Percentiles rank a stretch among this genome's conserved stretches.
Evolutionary conservation across 2,329 filamentous ascomycete genomes (phyloP).

Genomic region (Cyphellophora attinorum): DNA sequence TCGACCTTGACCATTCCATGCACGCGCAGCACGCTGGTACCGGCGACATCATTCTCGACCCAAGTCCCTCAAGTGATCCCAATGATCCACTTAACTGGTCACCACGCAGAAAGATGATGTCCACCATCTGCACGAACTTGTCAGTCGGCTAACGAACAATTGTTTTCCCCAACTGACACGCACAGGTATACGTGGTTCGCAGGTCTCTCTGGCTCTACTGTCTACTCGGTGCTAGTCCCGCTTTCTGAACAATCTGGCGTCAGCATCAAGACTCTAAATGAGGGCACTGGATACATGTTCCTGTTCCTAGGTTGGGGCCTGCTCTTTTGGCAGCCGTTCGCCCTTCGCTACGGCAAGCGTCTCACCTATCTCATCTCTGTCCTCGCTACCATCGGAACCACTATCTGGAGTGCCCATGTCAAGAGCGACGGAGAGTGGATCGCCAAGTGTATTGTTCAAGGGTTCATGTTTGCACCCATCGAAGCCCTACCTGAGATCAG

Average conservation of each 20-base stretch:
- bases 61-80: slow-evolving; percentile 27
- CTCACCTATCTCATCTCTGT: slow-evolving; percentile 19
- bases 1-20: slow-evolving; percentile 23
- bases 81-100: slow-evolving; percentile 32
- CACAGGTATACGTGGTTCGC: slow-evolving; percentile 25
- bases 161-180: slow-evolving; percentile 3
- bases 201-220: slow-evolving; percentile 23
- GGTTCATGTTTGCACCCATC: slow-evolving; percentile 39
- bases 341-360: slow-evolving; percentile 32
- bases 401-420: slow-evolving; percentile 26
- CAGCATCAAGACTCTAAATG: slow-evolving; percentile 34
- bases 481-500: slow-evolving; percentile 40
- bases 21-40: slow-evolving; percentile 18
- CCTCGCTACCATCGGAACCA: slow-evolving; percentile 23
- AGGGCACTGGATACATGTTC: slow-evolving; percentile 38
- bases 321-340: slow-evolving; percentile 37
- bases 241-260: slow-evolving; percentile 34
- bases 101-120: slow-evolving; percentile 23
- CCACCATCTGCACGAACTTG: slow-evolving; percentile 25
- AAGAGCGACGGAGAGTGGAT: slow-evolving; percentile 39
- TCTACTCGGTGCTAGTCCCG: slow-evolving; percentile 26
- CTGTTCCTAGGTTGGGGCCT: slow-evolving; percentile 27
- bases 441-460: slow-evolving; percentile 37
- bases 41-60: slow-evolving; percentile 24
- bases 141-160: slow-evolving; percentile 17